These are phyloP conservation scores for Juncus effusus DNA, from an alignment of 176 grass and related monocot genomes.

Conservation along the genomic window DNA sequence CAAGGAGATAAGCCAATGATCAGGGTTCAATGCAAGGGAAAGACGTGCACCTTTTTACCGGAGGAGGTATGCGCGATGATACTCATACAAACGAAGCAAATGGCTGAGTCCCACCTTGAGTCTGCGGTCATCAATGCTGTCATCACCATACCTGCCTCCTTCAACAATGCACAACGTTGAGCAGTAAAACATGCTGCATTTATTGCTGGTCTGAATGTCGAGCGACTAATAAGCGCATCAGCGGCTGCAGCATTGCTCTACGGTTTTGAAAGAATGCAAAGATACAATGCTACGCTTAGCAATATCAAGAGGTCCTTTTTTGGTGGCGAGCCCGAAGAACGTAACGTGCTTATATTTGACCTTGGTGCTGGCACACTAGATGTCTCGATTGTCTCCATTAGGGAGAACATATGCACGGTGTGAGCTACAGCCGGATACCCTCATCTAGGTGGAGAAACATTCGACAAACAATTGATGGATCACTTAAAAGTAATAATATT, in stretches of 20 bases:
- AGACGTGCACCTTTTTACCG: constrained; percentile 22
- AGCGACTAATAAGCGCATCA: constrained; percentile 31
- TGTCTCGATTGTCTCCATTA: constrained; percentile 33
- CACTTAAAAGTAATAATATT: constrained; percentile 6
- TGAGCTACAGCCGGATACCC: constrained; percentile 8
- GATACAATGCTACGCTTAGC: too few species aligned
- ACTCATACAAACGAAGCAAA: constrained; percentile 29
- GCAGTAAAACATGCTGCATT: constrained; percentile 31
- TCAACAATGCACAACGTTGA: constrained; percentile 37
- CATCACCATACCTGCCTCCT: constrained; percentile 29
- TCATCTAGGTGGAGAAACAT: constrained; percentile 37
- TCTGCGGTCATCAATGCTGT: constrained; percentile 29
- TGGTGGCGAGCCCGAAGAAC: neutral
- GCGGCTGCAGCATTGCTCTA: constrained; percentile 33
- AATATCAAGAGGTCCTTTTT: too few species aligned
- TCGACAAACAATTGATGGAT: constrained; percentile 29
- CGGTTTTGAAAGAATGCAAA: constrained; percentile 23
- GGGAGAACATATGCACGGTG: constrained; percentile 31
- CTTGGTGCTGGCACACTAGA: constrained; percentile 35
- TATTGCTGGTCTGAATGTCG: constrained; percentile 35
- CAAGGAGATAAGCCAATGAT: constrained; percentile 32
- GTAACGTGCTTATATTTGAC: constrained; percentile 38
- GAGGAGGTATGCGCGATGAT: constrained; percentile 39
- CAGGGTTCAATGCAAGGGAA: constrained; percentile 32
- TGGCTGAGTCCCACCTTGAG: constrained; percentile 25